A percentile compares a stretch with the other conserved stretches of the same genome.
Conservation (phyloP, 352 stramenopile species). For the Globisporangium canariense region DNA sequence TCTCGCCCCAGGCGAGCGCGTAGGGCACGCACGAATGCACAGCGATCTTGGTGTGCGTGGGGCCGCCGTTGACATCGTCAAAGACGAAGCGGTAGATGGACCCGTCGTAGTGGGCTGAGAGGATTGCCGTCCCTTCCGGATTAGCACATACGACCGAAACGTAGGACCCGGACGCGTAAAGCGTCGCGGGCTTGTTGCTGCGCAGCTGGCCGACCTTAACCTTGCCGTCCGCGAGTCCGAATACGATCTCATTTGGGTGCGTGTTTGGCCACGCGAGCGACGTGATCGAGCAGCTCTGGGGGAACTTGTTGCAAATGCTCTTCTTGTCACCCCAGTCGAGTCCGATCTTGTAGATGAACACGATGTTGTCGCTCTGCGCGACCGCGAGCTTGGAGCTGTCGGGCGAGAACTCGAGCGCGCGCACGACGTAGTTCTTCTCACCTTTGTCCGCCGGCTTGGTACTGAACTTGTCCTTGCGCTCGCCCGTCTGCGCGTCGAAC, state of each 20-base stretch:
- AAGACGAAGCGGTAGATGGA: constrained; percentile 93
- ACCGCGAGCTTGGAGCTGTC: constrained; percentile 93
- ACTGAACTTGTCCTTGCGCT: constrained; percentile 94
- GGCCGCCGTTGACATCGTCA: constrained; percentile 77
- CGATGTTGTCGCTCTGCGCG: constrained; percentile 95
- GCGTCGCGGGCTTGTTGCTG: constrained; percentile 90
- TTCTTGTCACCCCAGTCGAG: constrained; percentile 95
- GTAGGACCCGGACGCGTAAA: constrained; percentile 88
- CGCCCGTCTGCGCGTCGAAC: constrained; percentile 90
- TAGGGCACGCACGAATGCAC: constrained; percentile 89
- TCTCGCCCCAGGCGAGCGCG: constrained; percentile 88
- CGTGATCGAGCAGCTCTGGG: constrained; percentile 81
- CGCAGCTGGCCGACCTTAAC: constrained; percentile 92
- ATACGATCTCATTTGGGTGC: constrained; percentile 93
- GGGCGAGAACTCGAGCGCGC: constrained; percentile 89
- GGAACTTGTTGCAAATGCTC: constrained; percentile 96
- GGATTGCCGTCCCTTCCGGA: constrained; percentile 80
- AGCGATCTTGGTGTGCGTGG: constrained; percentile 84
- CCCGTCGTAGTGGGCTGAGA: constrained; percentile 91
- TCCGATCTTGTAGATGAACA: constrained; percentile 96
- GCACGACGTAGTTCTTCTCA: constrained; percentile 94
- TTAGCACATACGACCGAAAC: constrained; percentile 84
- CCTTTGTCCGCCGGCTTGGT: constrained; percentile 94
- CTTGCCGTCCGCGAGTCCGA: constrained; percentile 91
- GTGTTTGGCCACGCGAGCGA: constrained; percentile 88